Percentiles rank a stretch among this genome's conserved stretches.
Evolutionary conservation across 2,329 filamentous ascomycete genomes (phyloP).

Genomic region (Lachnellula hyalina): DNA sequence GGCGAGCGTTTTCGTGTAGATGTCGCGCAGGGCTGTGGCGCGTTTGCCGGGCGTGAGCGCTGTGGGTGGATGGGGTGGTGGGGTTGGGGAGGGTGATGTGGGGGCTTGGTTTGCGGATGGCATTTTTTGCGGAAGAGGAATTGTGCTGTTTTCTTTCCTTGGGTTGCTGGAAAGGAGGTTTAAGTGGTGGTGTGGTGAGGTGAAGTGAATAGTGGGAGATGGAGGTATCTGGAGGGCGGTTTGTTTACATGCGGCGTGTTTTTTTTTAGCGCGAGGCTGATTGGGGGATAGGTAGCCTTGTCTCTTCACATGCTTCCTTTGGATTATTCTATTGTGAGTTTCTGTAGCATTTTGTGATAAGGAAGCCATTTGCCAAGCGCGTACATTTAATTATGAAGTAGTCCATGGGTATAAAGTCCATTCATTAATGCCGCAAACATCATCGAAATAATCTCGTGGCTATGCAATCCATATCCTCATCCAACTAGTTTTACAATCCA

Average conservation of each 20-base stretch:
- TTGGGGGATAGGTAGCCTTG: background rate
- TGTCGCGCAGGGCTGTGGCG: slow-evolving; percentile 47
- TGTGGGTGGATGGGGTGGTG: slow-evolving; percentile 19
- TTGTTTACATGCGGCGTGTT: background rate
- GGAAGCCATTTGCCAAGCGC: too few relatives aligned
- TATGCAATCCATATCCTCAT: background rate
- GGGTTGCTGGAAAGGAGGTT: background rate
- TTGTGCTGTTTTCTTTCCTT: background rate
- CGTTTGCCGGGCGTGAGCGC: slow-evolving; percentile 47
- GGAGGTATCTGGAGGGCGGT: background rate
- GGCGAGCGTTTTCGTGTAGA: slow-evolving; percentile 47
- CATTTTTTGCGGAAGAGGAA: background rate
- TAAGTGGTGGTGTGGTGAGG: background rate
- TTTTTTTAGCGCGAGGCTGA: background rate
- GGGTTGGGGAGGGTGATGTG: slow-evolving; percentile 15
- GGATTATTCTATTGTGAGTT: too few relatives aligned
- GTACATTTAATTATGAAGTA: background rate
- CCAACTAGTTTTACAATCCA: slow-evolving; percentile 4
- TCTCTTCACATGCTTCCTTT: background rate
- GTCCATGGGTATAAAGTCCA: background rate
- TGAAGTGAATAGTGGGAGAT: background rate
- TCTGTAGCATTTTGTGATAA: too few relatives aligned
- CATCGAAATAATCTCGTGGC: background rate
- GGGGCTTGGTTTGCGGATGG: background rate
- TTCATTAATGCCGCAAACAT: background rate